Base-by-base conservation (phyloP, 441 rosid genomes). In the Omphalea diandra region DNA sequence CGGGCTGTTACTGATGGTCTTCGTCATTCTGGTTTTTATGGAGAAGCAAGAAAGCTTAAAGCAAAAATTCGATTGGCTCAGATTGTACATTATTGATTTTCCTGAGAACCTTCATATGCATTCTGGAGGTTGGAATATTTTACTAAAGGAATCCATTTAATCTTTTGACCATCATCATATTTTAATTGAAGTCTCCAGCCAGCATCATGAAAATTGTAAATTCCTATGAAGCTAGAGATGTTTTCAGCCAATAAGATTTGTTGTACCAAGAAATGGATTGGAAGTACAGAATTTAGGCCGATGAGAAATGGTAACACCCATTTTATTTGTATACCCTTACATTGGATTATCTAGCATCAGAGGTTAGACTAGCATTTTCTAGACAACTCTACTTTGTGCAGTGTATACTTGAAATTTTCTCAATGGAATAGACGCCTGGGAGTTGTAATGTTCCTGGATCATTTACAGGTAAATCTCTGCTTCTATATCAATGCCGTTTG, bases 1-100 rank as follows among this genome's bases (percentile, higher is more conserved):
- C 83, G 77, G 50, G 88, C 91, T 29, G 96, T 94, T 61, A 73
- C 88, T 70, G 50, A 76, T 58, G 93, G 97, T 71, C 90, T 89
- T 36, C 73, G 76, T 63, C 65, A 72, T 73, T 80, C 86, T 2
- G 94, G 96, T 66, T 76, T 72, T 72, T 79, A 54, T 22, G 33
- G 77, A 64, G 91, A 88, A 44, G 97, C 86, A 7, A 89, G 76
- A 70, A 85, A 61, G 78, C 86, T 89, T 71, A 77, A 74, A 52
- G 79, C 82, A 0, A 75, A 84, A 81, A 85, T 91, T 76, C 78
- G 67, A 67, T 41, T 58, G 57, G 79, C 88, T 79, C 77, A 63
- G 70, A 67, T 64, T 56, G 36, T 73, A 72, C 76, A 73, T 62
- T 73, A 52, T 17, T 86, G 78, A 86, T 60, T 15, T 41, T 31